These are phyloP conservation scores for Xylariomycetidae sp. DNA, from an alignment of 2,329 filamentous ascomycete genomes.

Conservation along the genomic window DNA sequence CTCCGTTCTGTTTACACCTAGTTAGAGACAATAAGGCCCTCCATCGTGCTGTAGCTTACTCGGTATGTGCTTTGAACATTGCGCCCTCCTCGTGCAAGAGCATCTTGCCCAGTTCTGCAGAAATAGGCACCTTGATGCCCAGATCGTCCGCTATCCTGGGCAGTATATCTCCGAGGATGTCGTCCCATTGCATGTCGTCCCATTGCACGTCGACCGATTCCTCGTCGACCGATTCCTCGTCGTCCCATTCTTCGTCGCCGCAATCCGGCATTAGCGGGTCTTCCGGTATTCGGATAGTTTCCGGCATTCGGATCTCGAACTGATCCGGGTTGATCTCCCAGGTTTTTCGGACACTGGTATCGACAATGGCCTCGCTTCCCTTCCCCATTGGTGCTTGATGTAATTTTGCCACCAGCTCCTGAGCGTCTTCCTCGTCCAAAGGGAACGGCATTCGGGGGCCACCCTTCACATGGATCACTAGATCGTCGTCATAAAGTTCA, in stretches of 20 bases:
- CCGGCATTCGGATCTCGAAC: slow-evolving; percentile 27
- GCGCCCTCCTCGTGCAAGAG: slow-evolving; percentile 45
- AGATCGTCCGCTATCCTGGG: slow-evolving; percentile 22
- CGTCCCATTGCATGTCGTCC: slow-evolving; percentile 27
- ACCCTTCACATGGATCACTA: slow-evolving; percentile 1
- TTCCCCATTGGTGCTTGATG: slow-evolving; percentile 33
- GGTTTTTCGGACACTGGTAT: slow-evolving; percentile 35
- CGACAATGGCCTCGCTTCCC: slow-evolving; percentile 34
- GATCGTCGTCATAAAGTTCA: no score
- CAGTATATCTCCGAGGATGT: slow-evolving; percentile 19
- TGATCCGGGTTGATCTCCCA: slow-evolving; percentile 37
- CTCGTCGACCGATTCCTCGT: slow-evolving; percentile 17
- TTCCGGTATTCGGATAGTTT: no score
- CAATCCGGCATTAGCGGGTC: no score
- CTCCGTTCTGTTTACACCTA: slow-evolving; percentile 30
- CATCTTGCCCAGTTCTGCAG: slow-evolving; percentile 40
- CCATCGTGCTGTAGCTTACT: slow-evolving; percentile 20
- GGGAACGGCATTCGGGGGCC: slow-evolving; percentile 17
- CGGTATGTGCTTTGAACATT: slow-evolving; percentile 42
- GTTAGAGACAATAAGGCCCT: background rate
- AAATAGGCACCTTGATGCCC: slow-evolving; percentile 26
- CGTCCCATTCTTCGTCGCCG: no score
- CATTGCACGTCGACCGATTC: slow-evolving; percentile 4
- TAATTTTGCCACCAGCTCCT: slow-evolving; percentile 19
- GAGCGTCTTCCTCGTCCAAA: slow-evolving; percentile 15